Evolutionary conservation across 768 basidiomycete genomes (phyloP).

Genomic region (Thelephora ganbajun): DNA sequence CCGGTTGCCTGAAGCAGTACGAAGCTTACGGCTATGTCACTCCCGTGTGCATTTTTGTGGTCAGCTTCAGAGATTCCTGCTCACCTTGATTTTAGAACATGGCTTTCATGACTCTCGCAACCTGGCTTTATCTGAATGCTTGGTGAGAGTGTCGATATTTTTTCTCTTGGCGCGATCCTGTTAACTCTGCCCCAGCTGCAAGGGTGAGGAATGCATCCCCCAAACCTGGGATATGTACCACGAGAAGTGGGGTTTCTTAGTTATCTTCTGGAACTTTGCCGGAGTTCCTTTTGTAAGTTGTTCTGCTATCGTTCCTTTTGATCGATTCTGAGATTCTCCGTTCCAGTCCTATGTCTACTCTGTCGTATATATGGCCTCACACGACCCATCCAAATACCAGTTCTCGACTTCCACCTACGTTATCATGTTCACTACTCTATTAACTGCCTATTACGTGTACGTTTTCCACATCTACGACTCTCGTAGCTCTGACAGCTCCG

Average conservation of each 20-base stretch:
- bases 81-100: conserved; percentile 50
- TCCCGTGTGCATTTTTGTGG: conserved; percentile 38
- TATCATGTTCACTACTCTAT: conserved; percentile 57
- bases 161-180: conserved; percentile 1
- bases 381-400: conserved; percentile 74
- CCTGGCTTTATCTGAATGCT: conserved; percentile 93
- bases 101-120: conserved; percentile 92
- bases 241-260: conserved; percentile 98
- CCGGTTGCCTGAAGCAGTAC: conserved; percentile 92
- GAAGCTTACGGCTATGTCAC: conserved; percentile 86
- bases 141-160: conserved; percentile 34
- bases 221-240: conserved; percentile 99
- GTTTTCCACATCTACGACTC: conserved; percentile 14
- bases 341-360: conserved; percentile 77
- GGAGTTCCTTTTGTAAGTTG: conserved; percentile 80
- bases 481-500: not conserved
- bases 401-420: conserved; percentile 72
- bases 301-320: not conserved
- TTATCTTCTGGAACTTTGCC: conserved; percentile 96
- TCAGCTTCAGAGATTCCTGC: not conserved
- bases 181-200: conserved; percentile 35
- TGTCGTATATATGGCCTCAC: conserved; percentile 94
- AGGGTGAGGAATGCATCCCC: conserved; percentile 90
- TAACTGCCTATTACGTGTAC: conserved; percentile 79
- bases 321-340: conserved; percentile 2